Evolutionary conservation across 2,329 filamentous ascomycete genomes (phyloP).

Genomic region (Talaromyces piceae): DNA sequence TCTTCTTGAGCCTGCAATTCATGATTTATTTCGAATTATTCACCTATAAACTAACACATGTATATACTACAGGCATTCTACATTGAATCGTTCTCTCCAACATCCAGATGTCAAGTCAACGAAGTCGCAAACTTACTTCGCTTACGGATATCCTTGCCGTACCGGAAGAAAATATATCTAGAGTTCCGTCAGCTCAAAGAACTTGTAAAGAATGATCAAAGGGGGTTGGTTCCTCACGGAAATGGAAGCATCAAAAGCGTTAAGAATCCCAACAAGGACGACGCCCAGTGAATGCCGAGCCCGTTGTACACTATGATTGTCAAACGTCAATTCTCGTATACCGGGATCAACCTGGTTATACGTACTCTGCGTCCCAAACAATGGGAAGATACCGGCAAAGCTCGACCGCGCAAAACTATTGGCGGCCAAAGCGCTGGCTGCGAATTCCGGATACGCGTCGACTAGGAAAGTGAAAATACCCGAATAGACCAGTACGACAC

Average conservation of each 20-base stretch:
- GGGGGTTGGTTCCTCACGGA: conserved; percentile 24
- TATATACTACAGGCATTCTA: too few relatives aligned
- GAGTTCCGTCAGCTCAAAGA: background rate
- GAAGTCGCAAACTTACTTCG: conserved; percentile 33
- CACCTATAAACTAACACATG: too few relatives aligned
- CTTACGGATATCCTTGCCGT: conserved; percentile 35
- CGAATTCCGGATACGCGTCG: conserved; percentile 45
- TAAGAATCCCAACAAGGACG: conserved; percentile 36
- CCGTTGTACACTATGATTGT: conserved; percentile 44
- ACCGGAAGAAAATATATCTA: conserved; percentile 39
- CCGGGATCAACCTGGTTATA: background rate
- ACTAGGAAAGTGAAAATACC: conserved; percentile 87
- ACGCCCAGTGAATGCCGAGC: conserved; percentile 41
- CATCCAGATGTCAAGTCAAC: conserved; percentile 9
- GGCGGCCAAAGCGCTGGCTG: conserved; percentile 63
- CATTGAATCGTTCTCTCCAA: background rate
- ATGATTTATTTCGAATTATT: too few relatives aligned
- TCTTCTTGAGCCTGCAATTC: too few relatives aligned
- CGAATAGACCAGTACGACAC: conserved; percentile 69
- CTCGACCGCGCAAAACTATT: conserved; percentile 72
- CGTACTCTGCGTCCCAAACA: conserved; percentile 57
- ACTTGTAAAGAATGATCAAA: background rate
- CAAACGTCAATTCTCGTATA: too few relatives aligned
- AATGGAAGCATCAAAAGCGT: conserved; percentile 39
- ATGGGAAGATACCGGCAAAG: conserved; percentile 71